Conservation (phyloP, 2,329 filamentous ascomycete genomes). For the Colletotrichum lentis region DNA sequence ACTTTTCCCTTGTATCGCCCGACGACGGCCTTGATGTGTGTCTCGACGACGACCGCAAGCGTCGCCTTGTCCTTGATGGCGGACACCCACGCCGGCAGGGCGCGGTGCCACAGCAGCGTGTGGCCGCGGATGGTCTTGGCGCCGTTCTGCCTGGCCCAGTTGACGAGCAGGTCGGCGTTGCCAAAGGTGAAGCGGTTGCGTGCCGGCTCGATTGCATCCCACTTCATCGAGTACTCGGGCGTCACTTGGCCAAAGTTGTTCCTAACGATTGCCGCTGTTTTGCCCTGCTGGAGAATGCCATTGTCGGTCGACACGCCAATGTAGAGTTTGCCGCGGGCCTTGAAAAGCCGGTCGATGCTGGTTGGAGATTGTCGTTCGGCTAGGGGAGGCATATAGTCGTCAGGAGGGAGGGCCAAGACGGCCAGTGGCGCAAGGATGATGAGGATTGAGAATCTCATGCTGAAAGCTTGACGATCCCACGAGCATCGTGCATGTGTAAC, state of each 20-base stretch:
- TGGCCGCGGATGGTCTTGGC: slow-evolving; percentile 69
- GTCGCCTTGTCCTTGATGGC: slow-evolving; percentile 60
- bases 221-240: slow-evolving; percentile 76
- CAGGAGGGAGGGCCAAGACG: slow-evolving; percentile 50
- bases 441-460: slow-evolving; percentile 44
- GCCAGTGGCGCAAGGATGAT: slow-evolving; percentile 51
- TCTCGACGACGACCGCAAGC: slow-evolving; percentile 65
- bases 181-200: slow-evolving; percentile 63
- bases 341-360: slow-evolving; percentile 64
- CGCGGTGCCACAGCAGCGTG: slow-evolving; percentile 71
- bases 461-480: not conserved
- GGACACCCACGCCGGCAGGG: slow-evolving; percentile 67
- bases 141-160: slow-evolving; percentile 64
- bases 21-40: slow-evolving; percentile 67
- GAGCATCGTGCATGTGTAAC: not conserved
- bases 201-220: slow-evolving; percentile 64
- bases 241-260: slow-evolving; percentile 71
- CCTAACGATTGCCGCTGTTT: slow-evolving; percentile 63
- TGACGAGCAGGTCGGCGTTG: slow-evolving; percentile 66
- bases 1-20: slow-evolving; percentile 70
- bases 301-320: slow-evolving; percentile 67
- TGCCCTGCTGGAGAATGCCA: slow-evolving; percentile 58
- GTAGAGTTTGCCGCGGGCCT: slow-evolving; percentile 71
- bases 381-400: slow-evolving; percentile 48
- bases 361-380: slow-evolving; percentile 54